Percentiles rank a stretch among this genome's conserved stretches.
These are phyloP conservation scores for Termitomyces heimii DNA, from an alignment of 768 basidiomycete genomes.

Conservation along the genomic window DNA sequence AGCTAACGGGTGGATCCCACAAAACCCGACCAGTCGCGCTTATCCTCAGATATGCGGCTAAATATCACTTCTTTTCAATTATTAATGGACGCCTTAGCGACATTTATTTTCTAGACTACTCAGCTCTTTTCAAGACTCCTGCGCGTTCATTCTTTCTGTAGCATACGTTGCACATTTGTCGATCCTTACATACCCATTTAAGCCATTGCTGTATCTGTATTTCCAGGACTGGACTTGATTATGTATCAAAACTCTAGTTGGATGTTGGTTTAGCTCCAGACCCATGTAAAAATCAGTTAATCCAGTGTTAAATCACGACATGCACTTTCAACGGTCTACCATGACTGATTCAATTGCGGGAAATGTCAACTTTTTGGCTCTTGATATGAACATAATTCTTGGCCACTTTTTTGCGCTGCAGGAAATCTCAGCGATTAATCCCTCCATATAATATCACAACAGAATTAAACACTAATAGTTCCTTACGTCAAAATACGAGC, in stretches of 20 bases:
- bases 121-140: not conserved
- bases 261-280: not conserved
- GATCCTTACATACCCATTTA: not conserved
- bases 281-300: not conserved
- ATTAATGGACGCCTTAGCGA: not conserved
- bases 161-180: not conserved
- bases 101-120: not conserved
- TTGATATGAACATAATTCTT: too few relatives aligned
- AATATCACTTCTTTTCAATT: not conserved
- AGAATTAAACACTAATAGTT: too few relatives aligned
- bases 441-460: too few relatives aligned
- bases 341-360: too few relatives aligned
- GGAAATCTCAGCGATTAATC: too few relatives aligned
- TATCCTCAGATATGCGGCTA: constrained; percentile 64
- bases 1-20: constrained; percentile 79
- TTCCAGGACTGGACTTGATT: not conserved
- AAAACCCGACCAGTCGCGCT: constrained; percentile 35
- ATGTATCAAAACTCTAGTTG: not conserved
- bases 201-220: not conserved
- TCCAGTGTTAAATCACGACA: not conserved
- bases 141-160: not conserved
- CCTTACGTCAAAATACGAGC: too few relatives aligned
- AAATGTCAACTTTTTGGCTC: too few relatives aligned
- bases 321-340: too few relatives aligned
- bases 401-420: too few relatives aligned